These are phyloP conservation scores for Xylariales sp. DNA, from an alignment of 2,329 filamentous ascomycete genomes.

Conservation along the genomic window DNA sequence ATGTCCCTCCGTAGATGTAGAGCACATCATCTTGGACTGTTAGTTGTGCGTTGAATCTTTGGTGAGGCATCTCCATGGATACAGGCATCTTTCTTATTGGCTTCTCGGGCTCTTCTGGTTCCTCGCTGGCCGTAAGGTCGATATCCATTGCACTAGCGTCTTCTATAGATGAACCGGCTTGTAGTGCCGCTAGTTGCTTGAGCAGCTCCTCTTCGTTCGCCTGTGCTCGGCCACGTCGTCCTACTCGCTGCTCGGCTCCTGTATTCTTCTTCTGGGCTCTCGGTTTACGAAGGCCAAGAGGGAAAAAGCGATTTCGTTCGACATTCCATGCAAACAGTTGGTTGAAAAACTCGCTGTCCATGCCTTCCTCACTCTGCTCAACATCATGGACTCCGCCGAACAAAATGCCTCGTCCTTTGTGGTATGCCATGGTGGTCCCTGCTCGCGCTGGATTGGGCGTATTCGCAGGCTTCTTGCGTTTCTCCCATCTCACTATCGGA, in stretches of 20 bases:
- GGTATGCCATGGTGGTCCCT: constrained; percentile 88
- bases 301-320: constrained; percentile 93
- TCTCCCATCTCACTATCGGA: constrained; percentile 83
- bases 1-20: constrained; percentile 93
- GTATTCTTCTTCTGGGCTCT: constrained; percentile 62
- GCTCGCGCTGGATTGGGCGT: constrained; percentile 77
- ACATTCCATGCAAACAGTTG: constrained; percentile 89
- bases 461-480: constrained; percentile 87
- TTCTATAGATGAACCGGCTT: constrained; percentile 66
- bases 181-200: constrained; percentile 77
- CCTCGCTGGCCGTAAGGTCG: constrained; percentile 43
- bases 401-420: constrained; percentile 86
- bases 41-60: constrained; percentile 85
- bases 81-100: constrained; percentile 60
- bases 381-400: constrained; percentile 96
- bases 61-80: constrained; percentile 79
- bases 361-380: constrained; percentile 86
- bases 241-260: constrained; percentile 50
- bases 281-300: constrained; percentile 69
- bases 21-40: constrained; percentile 88
- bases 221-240: constrained; percentile 69
- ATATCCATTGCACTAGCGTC: constrained; percentile 38
- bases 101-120: constrained; percentile 51
- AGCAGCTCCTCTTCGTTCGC: constrained; percentile 90
- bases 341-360: constrained; percentile 97